phyloP scores from a whole-genome alignment of 2,329 filamentous ascomycete genomes.

The Diaporthe nobilis region DNA sequence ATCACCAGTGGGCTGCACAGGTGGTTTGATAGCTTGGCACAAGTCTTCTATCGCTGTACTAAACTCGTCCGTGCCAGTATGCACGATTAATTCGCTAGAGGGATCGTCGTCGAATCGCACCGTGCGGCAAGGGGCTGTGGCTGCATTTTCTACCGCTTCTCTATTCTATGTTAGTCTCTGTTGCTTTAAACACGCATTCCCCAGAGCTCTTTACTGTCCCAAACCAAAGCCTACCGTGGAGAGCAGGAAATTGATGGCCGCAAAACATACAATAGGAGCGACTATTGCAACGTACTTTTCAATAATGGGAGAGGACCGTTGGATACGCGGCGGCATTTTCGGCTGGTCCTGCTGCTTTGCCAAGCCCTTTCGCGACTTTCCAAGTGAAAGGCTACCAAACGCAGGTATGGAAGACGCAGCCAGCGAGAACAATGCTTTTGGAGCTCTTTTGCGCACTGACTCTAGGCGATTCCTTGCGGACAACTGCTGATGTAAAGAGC shows the following conservation, averaged over 20 bases:
- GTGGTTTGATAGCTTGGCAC: neutral
- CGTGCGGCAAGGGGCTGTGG: too few species aligned
- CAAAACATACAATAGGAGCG: too few species aligned
- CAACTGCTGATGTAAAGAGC: neutral
- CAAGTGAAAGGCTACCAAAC: neutral
- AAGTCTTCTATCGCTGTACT: neutral
- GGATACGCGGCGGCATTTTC: neutral
- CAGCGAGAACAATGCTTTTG: neutral
- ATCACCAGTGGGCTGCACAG: accelerated
- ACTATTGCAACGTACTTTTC: neutral
- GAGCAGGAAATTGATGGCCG: too few species aligned
- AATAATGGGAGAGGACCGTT: neutral
- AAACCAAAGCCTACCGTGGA: accelerated
- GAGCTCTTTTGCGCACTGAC: neutral
- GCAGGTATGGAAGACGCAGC: neutral
- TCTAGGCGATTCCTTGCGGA: neutral
- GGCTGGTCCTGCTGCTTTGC: neutral
- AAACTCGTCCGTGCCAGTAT: neutral
- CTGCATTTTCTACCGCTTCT: accelerated
- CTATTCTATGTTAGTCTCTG: too few species aligned
- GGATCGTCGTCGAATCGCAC: too few species aligned
- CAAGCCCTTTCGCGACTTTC: neutral
- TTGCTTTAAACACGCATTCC: accelerated
- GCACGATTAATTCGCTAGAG: too few species aligned
- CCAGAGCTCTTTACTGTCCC: too few species aligned